phyloP scores from a whole-genome alignment of 1,139 yeast species.

The Geotrichum fermentans region DNA sequence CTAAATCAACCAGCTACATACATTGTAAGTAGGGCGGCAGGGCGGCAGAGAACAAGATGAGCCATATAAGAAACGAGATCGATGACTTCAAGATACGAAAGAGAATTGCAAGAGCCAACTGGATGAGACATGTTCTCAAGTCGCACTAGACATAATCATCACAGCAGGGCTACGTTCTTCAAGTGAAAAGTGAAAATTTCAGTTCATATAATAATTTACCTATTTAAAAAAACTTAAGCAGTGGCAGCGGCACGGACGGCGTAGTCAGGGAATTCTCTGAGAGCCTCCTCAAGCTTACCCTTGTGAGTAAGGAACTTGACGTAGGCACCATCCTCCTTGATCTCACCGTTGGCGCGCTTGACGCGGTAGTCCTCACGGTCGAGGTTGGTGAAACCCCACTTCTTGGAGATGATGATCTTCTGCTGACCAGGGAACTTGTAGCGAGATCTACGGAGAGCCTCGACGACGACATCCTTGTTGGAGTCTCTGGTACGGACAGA shows the following conservation, averaged over 20 bases:
- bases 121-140: too few relatives aligned
- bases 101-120: too few relatives aligned
- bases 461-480: constrained; percentile 95
- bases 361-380: constrained; percentile 95
- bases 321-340: constrained; percentile 98
- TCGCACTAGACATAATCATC: too few relatives aligned
- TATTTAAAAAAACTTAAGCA: constrained; percentile 25
- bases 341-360: constrained; percentile 95
- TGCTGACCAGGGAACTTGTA: constrained; percentile 99
- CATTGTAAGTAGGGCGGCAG: too few relatives aligned
- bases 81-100: too few relatives aligned
- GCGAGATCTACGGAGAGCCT: constrained; percentile 99
- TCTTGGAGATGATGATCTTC: constrained; percentile 97
- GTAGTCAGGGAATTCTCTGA: constrained; percentile 93
- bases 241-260: constrained; percentile 35
- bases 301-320: constrained; percentile 96
- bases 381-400: constrained; percentile 99
- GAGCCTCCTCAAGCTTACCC: constrained; percentile 92
- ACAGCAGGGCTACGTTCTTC: too few relatives aligned
- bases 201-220: neutral
- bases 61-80: too few relatives aligned
- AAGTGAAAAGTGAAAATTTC: too few relatives aligned
- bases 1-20: neutral
- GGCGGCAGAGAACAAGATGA: too few relatives aligned
- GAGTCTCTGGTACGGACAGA: constrained; percentile 98